Conservation (phyloP, 306 rosid species). For the Medicago truncatula region DNA sequence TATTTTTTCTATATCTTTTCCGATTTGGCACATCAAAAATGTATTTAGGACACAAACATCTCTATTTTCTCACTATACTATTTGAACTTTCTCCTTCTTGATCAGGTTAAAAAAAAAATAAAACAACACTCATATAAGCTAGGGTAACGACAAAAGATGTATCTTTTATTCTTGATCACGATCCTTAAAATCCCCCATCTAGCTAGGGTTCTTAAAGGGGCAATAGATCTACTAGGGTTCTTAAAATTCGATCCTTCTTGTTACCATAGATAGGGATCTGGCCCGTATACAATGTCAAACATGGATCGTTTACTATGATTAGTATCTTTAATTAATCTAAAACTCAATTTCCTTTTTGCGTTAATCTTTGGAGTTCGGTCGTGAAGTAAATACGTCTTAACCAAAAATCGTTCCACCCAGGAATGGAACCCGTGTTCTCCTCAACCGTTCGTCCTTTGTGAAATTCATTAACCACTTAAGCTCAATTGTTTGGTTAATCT, state of each 20-base stretch:
- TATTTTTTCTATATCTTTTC: neutral
- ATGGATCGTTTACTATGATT: neutral
- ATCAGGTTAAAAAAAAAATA: no score
- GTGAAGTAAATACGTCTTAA: no score
- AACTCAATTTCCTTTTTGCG: no score
- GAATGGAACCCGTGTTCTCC: no score
- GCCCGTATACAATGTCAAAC: neutral
- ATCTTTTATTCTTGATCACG: neutral
- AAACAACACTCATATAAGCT: neutral
- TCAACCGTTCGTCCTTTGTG: no score
- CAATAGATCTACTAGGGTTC: neutral
- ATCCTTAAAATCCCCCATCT: neutral
- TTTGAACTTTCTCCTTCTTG: no score
- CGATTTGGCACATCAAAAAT: neutral
- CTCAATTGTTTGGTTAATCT: neutral
- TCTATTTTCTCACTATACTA: neutral
- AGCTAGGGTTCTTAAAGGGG: neutral
- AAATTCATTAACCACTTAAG: no score
- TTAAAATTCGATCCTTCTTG: neutral
- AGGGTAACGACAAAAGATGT: neutral
- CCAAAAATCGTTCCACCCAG: no score
- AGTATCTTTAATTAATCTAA: neutral
- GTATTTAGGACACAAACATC: neutral
- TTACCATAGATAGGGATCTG: neutral
- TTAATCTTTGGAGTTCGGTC: no score